These are phyloP conservation scores for Mycena rebaudengoi DNA, from an alignment of 768 basidiomycete species.

Conservation along the genomic window DNA sequence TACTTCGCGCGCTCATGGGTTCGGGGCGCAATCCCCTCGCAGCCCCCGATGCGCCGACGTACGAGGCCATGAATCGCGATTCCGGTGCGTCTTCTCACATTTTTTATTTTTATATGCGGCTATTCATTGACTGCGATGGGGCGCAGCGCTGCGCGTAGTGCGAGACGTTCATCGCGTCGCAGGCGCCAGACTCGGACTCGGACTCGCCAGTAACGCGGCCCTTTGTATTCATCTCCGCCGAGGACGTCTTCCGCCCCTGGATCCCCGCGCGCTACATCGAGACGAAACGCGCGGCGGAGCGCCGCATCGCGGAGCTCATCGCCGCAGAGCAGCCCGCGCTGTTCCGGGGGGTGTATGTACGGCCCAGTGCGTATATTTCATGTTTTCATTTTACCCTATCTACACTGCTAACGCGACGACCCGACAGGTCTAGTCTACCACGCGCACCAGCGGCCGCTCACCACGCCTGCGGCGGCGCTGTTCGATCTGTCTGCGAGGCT, in stretches of 20 bases:
- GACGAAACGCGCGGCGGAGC: slow-evolving; percentile 94
- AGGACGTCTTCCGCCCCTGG: slow-evolving; percentile 89
- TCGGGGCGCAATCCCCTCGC: slow-evolving; percentile 72
- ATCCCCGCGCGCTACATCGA: slow-evolving; percentile 88
- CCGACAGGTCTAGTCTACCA: slow-evolving; percentile 91
- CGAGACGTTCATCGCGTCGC: slow-evolving; percentile 71
- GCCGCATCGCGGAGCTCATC: slow-evolving; percentile 66
- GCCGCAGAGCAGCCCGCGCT: slow-evolving; percentile 43
- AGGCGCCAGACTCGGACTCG: slow-evolving; percentile 34
- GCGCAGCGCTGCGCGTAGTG: slow-evolving; percentile 77
- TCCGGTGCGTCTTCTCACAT: slow-evolving; percentile 65
- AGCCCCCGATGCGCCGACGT: slow-evolving; percentile 59
- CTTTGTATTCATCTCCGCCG: slow-evolving; percentile 97
- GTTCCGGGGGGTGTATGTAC: slow-evolving; percentile 80
- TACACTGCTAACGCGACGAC: slow-evolving; percentile 18
- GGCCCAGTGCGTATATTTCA: slow-evolving; percentile 75
- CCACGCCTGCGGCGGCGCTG: slow-evolving; percentile 83
- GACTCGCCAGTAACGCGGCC: slow-evolving; percentile 58
- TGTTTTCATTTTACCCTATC: slow-evolving; percentile 9
- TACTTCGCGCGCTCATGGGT: slow-evolving; percentile 57
- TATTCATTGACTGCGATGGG: slow-evolving; percentile 18
- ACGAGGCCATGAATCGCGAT: slow-evolving; percentile 89
- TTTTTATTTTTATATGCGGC: slow-evolving; percentile 16
- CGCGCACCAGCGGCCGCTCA: slow-evolving; percentile 90
- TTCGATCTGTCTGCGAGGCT: slow-evolving; percentile 82